A percentile compares a stretch with the other conserved stretches of the same genome.
Evolutionary conservation across 768 basidiomycete genomes (phyloP).

Genomic region (Candolleomyces aberdarensis): DNA sequence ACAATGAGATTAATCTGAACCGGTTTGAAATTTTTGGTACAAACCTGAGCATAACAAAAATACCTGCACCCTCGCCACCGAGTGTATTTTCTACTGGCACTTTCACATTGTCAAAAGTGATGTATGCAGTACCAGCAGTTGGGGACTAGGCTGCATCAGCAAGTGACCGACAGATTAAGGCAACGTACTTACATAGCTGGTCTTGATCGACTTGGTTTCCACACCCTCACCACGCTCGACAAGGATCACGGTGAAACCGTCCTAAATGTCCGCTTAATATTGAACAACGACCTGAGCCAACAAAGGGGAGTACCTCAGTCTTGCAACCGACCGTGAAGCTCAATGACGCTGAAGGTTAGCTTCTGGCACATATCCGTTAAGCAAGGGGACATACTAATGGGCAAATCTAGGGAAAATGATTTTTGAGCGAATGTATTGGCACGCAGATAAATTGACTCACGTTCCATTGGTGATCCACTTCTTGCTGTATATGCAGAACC

Average conservation of each 20-base stretch:
- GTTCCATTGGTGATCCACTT: slow-evolving; percentile 84
- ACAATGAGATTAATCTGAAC: slow-evolving; percentile 1
- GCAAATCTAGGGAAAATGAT: slow-evolving; percentile 28
- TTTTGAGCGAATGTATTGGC: neutral
- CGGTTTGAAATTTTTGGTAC: neutral
- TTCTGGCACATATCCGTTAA: neutral
- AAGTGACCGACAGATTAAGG: neutral
- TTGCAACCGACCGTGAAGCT: slow-evolving; percentile 69
- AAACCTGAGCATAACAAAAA: slow-evolving; percentile 48
- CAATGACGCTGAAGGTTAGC: neutral
- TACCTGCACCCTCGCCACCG: slow-evolving; percentile 73
- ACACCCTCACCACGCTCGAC: slow-evolving; percentile 81
- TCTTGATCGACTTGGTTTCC: slow-evolving; percentile 84
- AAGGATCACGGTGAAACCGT: slow-evolving; percentile 81
- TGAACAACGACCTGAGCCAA: neutral
- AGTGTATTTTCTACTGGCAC: slow-evolving; percentile 85
- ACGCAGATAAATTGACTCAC: slow-evolving; percentile 28
- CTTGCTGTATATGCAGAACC: slow-evolving; percentile 40
- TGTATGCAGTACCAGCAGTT: slow-evolving; percentile 77
- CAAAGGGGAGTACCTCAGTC: slow-evolving; percentile 39
- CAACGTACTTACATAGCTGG: slow-evolving; percentile 40
- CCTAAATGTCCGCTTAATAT: slow-evolving; percentile 19
- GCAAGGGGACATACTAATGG: slow-evolving; percentile 35
- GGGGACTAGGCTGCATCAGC: slow-evolving; percentile 42
- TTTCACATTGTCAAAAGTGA: slow-evolving; percentile 77